Base-by-base conservation (phyloP, 257 asterid species). In the Penstemon davidsonii region DNA sequence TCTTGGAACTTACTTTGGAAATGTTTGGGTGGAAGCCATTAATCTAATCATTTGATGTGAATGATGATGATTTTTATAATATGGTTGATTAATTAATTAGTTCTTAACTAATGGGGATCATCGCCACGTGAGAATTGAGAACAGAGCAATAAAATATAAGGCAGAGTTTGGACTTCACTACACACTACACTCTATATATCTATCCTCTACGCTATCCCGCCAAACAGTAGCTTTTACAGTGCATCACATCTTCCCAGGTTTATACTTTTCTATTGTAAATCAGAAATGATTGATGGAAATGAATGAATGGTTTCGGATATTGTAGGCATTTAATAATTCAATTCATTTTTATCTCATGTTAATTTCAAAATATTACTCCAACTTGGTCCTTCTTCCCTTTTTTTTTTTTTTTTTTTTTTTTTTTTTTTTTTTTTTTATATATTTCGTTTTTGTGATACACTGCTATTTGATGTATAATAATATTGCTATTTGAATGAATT, bases 151-250 rank as follows among this genome's bases (percentile, higher is more conserved):
- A 49, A 45, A 54, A 40, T 11, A 66, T 8, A 67, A 37, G 67
- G 65, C 51, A n/a, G 66, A 18, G 70, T 69, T 72, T 66, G 73
- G 76, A 55, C 68, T 70, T 36, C 69, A 59, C 54, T 46, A 64
- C 67, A 81, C 80, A 77, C 82, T 71, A 76, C 1, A 11, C 50
- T 40, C 49, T 40, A 12, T 39, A 3, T 5, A 60, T n/a, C 8
- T 10, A 5, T 60, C 36, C 2, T 25, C 33, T 25, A 25, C 2
- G 33, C 33, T 25, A 25, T 25, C 33, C 84, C 74, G 80, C 85
- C 78, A 74, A 81, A 71, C 77, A 78, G 79, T 77, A 75, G 86
- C 86, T 75, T 81, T 81, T 75, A 75, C 66, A 55, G 81, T 61
- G 72, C 52, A 73, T 77, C 83, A 69, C 83, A 69, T 70, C 77